phyloP scores from a whole-genome alignment of 306 rosid species.

The Sphenostylis stenocarpa region DNA sequence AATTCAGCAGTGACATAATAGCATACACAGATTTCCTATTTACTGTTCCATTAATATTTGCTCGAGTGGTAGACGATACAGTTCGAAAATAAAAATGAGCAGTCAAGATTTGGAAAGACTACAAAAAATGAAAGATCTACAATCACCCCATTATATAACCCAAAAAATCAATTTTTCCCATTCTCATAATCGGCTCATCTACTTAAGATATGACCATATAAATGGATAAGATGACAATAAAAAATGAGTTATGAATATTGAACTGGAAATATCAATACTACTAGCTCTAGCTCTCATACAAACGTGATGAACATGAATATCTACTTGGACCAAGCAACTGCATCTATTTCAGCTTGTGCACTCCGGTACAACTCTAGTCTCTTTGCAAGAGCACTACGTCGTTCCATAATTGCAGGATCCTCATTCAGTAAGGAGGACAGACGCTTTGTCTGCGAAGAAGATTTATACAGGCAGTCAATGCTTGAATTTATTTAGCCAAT shows the following conservation, averaged over 20 bases:
- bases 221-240: not conserved
- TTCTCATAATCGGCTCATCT: slow-evolving; percentile 8
- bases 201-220: not conserved
- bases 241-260: slow-evolving; percentile 16
- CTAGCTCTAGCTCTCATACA: slow-evolving; percentile 19
- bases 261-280: slow-evolving; percentile 2
- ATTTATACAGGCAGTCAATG: slow-evolving; percentile 15
- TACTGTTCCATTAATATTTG: too few species aligned
- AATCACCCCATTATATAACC: slow-evolving; percentile 3
- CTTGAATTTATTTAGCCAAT: not conserved
- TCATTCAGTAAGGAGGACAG: slow-evolving; percentile 79
- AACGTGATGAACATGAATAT: not conserved
- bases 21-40: too few species aligned
- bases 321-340: slow-evolving; percentile 95
- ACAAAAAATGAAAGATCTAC: not conserved
- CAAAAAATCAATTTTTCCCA: not conserved
- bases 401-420: slow-evolving; percentile 95
- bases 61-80: too few species aligned
- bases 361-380: slow-evolving; percentile 90
- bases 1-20: too few species aligned
- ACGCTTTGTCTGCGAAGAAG: slow-evolving; percentile 62
- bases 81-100: not conserved
- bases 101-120: not conserved
- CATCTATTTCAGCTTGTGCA: slow-evolving; percentile 84
- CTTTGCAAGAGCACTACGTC: slow-evolving; percentile 71